These are phyloP conservation scores for Aspergillus sp. DNA, from an alignment of 2,329 filamentous ascomycete species.

Conservation along the genomic window DNA sequence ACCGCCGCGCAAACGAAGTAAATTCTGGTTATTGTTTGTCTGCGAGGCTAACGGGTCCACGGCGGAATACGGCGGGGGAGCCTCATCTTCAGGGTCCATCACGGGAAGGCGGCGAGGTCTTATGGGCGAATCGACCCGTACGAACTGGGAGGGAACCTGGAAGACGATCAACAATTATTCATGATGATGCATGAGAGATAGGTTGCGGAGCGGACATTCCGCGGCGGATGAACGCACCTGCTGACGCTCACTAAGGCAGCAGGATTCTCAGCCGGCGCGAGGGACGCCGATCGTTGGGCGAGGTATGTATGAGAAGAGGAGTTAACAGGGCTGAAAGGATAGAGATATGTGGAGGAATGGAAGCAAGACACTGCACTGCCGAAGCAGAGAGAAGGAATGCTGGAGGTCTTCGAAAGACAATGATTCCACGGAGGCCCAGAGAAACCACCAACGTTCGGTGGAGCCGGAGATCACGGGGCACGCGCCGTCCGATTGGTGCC, in stretches of 20 bases:
- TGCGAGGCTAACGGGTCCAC: slow-evolving; percentile 35
- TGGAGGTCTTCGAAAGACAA: neutral
- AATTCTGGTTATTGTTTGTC: slow-evolving; percentile 14
- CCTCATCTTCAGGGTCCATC: slow-evolving; percentile 40
- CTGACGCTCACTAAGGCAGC: slow-evolving; percentile 28
- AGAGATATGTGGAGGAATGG: neutral
- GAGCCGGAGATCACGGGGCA: neutral
- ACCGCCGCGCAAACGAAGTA: slow-evolving; percentile 19
- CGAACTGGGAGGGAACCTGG: slow-evolving; percentile 2
- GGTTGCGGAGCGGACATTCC: slow-evolving; percentile 1
- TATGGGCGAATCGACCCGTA: neutral
- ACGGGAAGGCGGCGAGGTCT: slow-evolving; percentile 7
- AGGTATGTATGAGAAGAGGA: neutral
- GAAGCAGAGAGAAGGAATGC: neutral
- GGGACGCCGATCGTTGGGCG: neutral
- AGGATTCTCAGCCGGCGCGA: slow-evolving; percentile 22
- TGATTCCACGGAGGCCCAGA: too few species aligned
- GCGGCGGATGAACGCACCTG: slow-evolving; percentile 6
- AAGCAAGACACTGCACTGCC: too few species aligned
- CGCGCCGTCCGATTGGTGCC: neutral
- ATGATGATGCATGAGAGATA: slow-evolving; percentile 12
- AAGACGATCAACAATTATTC: slow-evolving; percentile 12
- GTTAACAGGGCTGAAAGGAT: neutral
- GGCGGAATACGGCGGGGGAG: slow-evolving; percentile 42
- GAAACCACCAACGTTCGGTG: too few species aligned